These are phyloP conservation scores for Pisolithus thermaeus DNA, from an alignment of 1,284 basidiomycete species.

Conservation along the genomic window DNA sequence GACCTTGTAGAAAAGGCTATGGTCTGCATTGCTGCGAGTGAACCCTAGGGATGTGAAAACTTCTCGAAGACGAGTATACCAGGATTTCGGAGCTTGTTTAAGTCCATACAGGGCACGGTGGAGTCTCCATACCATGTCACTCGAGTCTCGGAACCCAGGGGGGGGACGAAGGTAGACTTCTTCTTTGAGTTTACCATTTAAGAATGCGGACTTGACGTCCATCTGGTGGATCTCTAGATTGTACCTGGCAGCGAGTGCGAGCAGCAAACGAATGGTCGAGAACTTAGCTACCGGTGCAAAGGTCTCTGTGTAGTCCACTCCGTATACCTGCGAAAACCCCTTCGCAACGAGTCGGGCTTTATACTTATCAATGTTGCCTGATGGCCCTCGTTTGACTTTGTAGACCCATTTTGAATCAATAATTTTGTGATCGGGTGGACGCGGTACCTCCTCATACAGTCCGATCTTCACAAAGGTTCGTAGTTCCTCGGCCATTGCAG, in stretches of 20 bases:
- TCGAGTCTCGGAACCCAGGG: neutral
- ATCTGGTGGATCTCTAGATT: slow-evolving; percentile 32
- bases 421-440: neutral
- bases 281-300: slow-evolving; percentile 33
- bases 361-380: slow-evolving; percentile 28
- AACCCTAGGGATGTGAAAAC: no score
- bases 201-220: slow-evolving; percentile 31
- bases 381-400: slow-evolving; percentile 32
- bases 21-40: no score
- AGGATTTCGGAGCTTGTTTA: no score
- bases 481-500: neutral
- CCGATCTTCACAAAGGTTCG: neutral
- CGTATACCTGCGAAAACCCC: slow-evolving; percentile 37
- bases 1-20: no score
- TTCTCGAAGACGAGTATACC: no score
- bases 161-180: neutral
- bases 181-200: slow-evolving; percentile 1
- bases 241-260: slow-evolving; percentile 28
- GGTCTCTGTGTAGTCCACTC: slow-evolving; percentile 37
- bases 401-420: slow-evolving; percentile 29
- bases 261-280: slow-evolving; percentile 26
- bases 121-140: neutral
- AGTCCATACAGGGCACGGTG: neutral
- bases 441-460: neutral
- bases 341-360: slow-evolving; percentile 36